Base-by-base conservation (phyloP, 805 yeast genomes). In the Yamadazyma philogaea region DNA sequence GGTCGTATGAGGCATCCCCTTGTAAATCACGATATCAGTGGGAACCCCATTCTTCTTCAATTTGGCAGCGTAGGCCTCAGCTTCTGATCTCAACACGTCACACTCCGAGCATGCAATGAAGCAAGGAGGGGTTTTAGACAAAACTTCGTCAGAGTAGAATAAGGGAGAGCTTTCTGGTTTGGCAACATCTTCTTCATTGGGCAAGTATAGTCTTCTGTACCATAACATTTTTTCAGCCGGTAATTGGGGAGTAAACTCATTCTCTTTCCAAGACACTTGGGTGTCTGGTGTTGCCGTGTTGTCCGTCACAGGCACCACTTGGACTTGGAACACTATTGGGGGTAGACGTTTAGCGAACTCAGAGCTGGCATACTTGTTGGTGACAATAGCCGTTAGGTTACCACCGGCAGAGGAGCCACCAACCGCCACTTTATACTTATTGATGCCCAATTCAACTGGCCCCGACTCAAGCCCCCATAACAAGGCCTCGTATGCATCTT, bases 341-440 rank as follows among this genome's bases (percentile, higher is more conserved):
- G 76, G 74, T 4, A 63, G 47, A 3, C 43, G 32, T 15, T 41
- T 32, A 17, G 55, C 21, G 4, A 46, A 30, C n/a, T 49, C 46
- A 8, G 65, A 60, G 21, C 53, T 44, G 20, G 63, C 68, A 39
- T 51, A 63, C 41, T 63, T 59, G 45, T 66, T 65, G n/a, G 63
- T 48, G 14, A 54, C 52, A 6, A 69, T 71, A 1, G 69, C 70
- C 30, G 72, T 55, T 39, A 68, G 50, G 40, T 64, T 61, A 4
- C 71, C 72, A 11, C 73, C 73, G 11, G 79, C 79, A 4, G 79
- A 74, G 7, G 72, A 66, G 1, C 79, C 79, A 12, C 69, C 75
- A 11, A 68, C 55, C 11, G 66, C 64, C 3, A 75, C 54, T 39
- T 61, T 66, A 11, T 54, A 50, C 35, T 53, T 50, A 42, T 69